Evolutionary conservation across 2,329 filamentous ascomycete genomes (phyloP), one percentile per base, ranked within the genome.

Genomic region (Anthostomella pinea): DNA sequence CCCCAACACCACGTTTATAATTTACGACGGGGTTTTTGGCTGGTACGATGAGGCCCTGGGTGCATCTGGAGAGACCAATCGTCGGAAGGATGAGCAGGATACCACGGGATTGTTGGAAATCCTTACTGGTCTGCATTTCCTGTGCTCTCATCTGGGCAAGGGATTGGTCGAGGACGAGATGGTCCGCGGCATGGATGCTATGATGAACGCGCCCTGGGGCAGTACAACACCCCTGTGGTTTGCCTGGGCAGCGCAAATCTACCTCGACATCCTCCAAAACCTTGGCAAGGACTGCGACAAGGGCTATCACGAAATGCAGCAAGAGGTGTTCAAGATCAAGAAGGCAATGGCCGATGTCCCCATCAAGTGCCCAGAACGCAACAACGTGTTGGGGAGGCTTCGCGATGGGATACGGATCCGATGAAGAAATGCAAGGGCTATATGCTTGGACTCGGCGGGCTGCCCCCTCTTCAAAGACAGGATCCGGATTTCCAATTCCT

Each of bases 201-300:
- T 20, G 28, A n/a, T 14, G 17, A 17, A 20, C 16, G 17, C 28
- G n/a, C n/a, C n/a, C n/a, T n/a, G n/a, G n/a, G n/a, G n/a, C 6
- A 16, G 28, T 8, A 30, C n/a, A 19, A 16, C 17, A 19, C 28
- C 28, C 17, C n/a, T 30, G 8, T 30, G 28, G 28, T n/a, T 30
- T 7, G n/a, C 7, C 16, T 30, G n/a, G 11, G 28, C 17, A 6
- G 28, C 28, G 16, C 28, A 30, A 20, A 8, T 30, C 28, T 30
- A 30, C 13, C 17, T 14, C 16, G 28, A 30, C 16, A 30, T 6
- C 28, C 28, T 20, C 16, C n/a, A n/a, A n/a, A n/a, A n/a, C n/a
- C n/a, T n/a, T n/a, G n/a, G n/a, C n/a, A n/a, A n/a, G n/a, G n/a
- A n/a, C n/a, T n/a, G n/a, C n/a, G n/a, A n/a, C n/a, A n/a, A n/a